These are phyloP conservation scores for Adiantum capillusveneris DNA, from an alignment of 75 land plant genomes.

Conservation along the genomic window DNA sequence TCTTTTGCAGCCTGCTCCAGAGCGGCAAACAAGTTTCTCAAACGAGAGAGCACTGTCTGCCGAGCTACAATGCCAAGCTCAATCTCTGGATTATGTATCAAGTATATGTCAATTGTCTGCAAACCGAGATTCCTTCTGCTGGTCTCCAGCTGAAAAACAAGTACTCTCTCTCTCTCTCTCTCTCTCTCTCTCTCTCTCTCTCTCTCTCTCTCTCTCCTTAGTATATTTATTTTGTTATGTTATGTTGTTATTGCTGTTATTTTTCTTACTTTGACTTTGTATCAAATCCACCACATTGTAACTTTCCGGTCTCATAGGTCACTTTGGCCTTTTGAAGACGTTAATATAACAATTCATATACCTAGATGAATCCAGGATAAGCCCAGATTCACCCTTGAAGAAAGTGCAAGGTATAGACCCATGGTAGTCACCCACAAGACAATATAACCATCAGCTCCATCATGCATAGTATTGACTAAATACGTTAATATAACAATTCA, in stretches of 20 bases:
- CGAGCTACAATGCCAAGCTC: conserved; percentile 7
- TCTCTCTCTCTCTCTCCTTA: conserved; percentile 1
- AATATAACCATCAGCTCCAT: too few species aligned
- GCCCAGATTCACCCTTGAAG: too few species aligned
- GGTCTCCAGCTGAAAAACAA: conserved; percentile 15
- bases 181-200: conserved; percentile 6
- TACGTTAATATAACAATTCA: too few species aligned
- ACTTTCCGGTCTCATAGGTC: too few species aligned
- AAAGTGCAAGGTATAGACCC: too few species aligned
- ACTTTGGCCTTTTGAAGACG: too few species aligned
- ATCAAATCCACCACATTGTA: too few species aligned
- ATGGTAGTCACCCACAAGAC: too few species aligned
- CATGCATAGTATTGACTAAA: too few species aligned
- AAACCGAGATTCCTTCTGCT: conserved; percentile 13
- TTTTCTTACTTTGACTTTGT: background rate
- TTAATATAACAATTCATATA: too few species aligned
- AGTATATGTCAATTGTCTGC: conserved; percentile 15
- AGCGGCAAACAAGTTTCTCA: conserved; percentile 6
- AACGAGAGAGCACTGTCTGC: background rate
- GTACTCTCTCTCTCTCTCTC: background rate
- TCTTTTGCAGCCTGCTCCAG: conserved; percentile 11
- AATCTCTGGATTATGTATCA: conserved; percentile 16
- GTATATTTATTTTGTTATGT: too few species aligned
- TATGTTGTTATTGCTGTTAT: background rate
- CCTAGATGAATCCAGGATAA: too few species aligned